Evolutionary conservation across 345 rosid species (phyloP), one percentile per base, ranked within the genome.

Genomic region (Eucalyptus erythrocorys): DNA sequence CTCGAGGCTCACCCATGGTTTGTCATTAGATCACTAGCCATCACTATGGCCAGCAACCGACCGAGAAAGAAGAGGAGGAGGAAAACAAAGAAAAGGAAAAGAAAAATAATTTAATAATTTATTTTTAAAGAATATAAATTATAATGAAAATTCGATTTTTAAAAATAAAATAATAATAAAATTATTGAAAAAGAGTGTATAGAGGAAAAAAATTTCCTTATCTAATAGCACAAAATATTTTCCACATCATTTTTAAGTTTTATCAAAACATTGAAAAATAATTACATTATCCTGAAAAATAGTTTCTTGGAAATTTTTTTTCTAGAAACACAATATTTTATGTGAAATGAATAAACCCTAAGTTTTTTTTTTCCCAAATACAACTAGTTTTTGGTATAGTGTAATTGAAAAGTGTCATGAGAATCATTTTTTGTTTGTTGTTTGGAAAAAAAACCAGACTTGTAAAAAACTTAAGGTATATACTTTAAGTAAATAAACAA

Each of bases 201-300:
- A 0, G 4, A 51, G 57, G 57, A 51, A 51, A 51, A 0, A 0
- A 21, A 19, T 51, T 51, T 21, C 57, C 57, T 51, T 7, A 51
- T 51, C 26, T 51, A 51, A 51, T 0, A 19, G 0, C 24, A 16
- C 10, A 51, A 19, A 51, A 19, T 19, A 51, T 7, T 51, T 51
- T 51, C 0, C 2, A 51, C 26, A 19, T 19, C 2, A 51, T 0
- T 3, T 51, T 51, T 19, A 51, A 51, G 10, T 51, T 51, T 8
- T 2, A 7, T 21, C 0, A 0, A 0, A 51, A 51, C 0, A 51
- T 0, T 0, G 5, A 1, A 51, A 51, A 51, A 7, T 0, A 51
- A 51, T 7, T 51, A 51, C 0, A 51, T 51, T 51, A 51, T 51
- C 26, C 1, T 8, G 1, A 51, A 51, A 51, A 51, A 21, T 51